A percentile compares a stretch with the other conserved stretches of the same genome.
phyloP scores from a whole-genome alignment of 2,329 filamentous ascomycete species.

The Colletotrichum sp. region DNA sequence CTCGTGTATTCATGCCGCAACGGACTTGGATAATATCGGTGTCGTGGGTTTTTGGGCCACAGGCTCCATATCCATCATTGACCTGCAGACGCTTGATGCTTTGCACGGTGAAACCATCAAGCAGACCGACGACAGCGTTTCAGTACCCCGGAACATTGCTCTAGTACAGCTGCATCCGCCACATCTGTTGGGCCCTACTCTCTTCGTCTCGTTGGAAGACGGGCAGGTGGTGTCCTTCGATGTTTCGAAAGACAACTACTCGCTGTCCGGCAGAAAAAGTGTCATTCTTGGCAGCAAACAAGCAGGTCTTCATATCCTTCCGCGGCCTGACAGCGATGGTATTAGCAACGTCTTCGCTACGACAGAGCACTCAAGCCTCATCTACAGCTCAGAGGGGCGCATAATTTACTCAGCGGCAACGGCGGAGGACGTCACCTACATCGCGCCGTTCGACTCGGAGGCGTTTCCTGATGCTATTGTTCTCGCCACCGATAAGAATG shows the following conservation, averaged over 20 bases:
- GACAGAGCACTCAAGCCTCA: slow-evolving; percentile 91
- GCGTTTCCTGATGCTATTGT: slow-evolving; percentile 83
- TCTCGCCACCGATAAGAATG: slow-evolving; percentile 75
- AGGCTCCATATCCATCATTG: slow-evolving; percentile 78
- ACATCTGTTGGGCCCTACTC: slow-evolving; percentile 64
- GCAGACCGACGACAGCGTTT: slow-evolving; percentile 68
- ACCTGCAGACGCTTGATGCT: slow-evolving; percentile 68
- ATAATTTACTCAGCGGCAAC: slow-evolving; percentile 95
- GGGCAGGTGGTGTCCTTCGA: slow-evolving; percentile 87
- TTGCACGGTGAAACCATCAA: slow-evolving; percentile 69
- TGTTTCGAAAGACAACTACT: slow-evolving; percentile 64
- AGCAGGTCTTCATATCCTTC: slow-evolving; percentile 79
- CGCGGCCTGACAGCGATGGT: slow-evolving; percentile 59
- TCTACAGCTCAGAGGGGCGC: slow-evolving; percentile 86
- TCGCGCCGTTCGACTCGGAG: slow-evolving; percentile 82
- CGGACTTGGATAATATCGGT: slow-evolving; percentile 67
- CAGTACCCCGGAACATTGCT: slow-evolving; percentile 82
- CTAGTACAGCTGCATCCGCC: slow-evolving; percentile 79
- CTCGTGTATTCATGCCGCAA: slow-evolving; percentile 80
- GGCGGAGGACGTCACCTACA: slow-evolving; percentile 80
- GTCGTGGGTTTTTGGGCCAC: slow-evolving; percentile 88
- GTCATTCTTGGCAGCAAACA: slow-evolving; percentile 87
- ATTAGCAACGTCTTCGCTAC: slow-evolving; percentile 88
- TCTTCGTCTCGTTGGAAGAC: slow-evolving; percentile 91
- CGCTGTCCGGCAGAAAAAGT: slow-evolving; percentile 76